These are phyloP conservation scores for Seiridium cupressi DNA, from an alignment of 2,329 filamentous ascomycete genomes.

Conservation along the genomic window DNA sequence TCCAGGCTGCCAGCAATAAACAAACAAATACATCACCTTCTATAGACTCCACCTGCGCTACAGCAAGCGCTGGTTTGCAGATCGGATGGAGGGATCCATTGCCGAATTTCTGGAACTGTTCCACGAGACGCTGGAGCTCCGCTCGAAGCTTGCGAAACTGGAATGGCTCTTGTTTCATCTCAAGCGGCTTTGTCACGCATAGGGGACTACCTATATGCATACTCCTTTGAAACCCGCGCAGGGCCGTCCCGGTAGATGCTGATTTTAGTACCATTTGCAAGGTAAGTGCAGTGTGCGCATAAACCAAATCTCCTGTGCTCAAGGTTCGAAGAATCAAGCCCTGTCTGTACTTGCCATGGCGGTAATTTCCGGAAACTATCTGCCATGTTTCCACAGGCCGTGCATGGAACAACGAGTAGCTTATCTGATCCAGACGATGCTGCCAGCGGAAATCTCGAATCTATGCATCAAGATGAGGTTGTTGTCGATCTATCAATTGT, in stretches of 20 bases:
- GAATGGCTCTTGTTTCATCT: background rate
- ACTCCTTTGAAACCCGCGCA: background rate
- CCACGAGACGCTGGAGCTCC: background rate
- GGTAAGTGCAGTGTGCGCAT: slow-evolving; percentile 1
- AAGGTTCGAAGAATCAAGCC: background rate
- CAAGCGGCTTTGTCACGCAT: slow-evolving; percentile 1
- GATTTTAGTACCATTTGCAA: background rate
- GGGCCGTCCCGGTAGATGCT: background rate
- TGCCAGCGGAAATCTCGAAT: no score
- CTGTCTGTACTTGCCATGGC: background rate
- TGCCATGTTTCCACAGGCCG: background rate
- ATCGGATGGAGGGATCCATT: background rate
- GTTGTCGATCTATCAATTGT: no score
- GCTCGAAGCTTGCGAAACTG: background rate
- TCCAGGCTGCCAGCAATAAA: no score
- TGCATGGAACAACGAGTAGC: no score
- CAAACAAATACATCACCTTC: no score
- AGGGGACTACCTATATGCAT: background rate
- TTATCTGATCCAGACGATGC: no score
- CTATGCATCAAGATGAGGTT: no score
- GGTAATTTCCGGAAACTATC: slow-evolving; percentile 1
- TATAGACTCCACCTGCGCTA: background rate
- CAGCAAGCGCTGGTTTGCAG: background rate
- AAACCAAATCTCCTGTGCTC: slow-evolving; percentile 1
- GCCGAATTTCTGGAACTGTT: slow-evolving; percentile 1